Evolutionary conservation across 306 rosid genomes (phyloP), one percentile per base, ranked within the genome.

Genomic region (Amphicarpaea edgeworthii): DNA sequence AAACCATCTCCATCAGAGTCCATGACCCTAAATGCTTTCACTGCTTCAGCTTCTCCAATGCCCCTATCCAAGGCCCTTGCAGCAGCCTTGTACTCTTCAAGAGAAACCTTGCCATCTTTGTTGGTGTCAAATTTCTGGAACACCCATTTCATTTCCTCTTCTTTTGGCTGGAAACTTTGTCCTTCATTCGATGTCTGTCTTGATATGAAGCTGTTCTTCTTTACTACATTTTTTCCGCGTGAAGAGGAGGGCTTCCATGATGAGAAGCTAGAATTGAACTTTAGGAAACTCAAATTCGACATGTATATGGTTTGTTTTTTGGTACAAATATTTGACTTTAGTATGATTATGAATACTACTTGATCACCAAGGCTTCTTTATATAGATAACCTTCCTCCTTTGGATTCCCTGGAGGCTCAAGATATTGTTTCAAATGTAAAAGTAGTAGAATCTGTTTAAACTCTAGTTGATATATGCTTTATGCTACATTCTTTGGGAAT

Each of bases 1-100:
- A 73, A 91, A 6, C 96, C 96, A 62, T 93, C 97, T 72, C 90
- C 92, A 12, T 93, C 93, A 1, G 76, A 59, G 40, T 93, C 98
- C 51, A 91, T 85, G 20, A 50, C 78, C 58, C 73, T 71, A 26
- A 93, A 93, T 0, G 85, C 65, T 70, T 85, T 91, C 8, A 66
- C 85, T 15, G 88, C 85, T 78, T 91, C 96, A 0, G 14, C 30
- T 0, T 91, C 88, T 0, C 86, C 41, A 7, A 71, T 72, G 4
- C 87, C 88, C 50, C 30, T 83, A 46, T 86, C 86, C 28, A 89
- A 75, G 7, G 85, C 78, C 70, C 67, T 81, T 4, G 84, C 73
- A 5, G 90, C 96, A 9, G 83, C 83, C 72, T 89, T 89, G 88
- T 83, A 93, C 87, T 91, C 97, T 30, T 86, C 88, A 38, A 71